Evolutionary conservation across 208 protist species (phyloP), one percentile per base, ranked within the genome.

Genomic region (Endotrypanum monterogeii): DNA sequence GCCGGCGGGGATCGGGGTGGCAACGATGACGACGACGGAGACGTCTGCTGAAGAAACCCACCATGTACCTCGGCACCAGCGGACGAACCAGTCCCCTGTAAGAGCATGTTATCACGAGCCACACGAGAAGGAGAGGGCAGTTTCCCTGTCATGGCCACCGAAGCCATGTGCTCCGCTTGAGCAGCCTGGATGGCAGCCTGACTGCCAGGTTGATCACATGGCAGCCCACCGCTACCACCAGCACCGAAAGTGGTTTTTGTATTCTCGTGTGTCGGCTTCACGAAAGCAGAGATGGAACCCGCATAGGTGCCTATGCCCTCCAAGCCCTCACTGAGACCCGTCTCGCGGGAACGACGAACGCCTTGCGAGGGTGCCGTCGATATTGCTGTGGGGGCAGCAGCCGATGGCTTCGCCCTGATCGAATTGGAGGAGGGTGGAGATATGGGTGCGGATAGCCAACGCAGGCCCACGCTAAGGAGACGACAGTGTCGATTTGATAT

Each of bases 251-350:
- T 18, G 3, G 76, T 48, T 46, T 65, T 66, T 57, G 77, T 65
- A 48, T 85, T 85, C 54, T 90, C 82, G 28, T 70, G 72, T 8
- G 81, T 78, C 14, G 85, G 79, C 68, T 92, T 93, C 79, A 94
- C 72, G 46, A 96, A 96, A 37, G 84, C 92, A 11, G 88, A 87
- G 67, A 96, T 83, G n/a, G 92, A 92, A n/a, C 92, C 92, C 37
- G 80, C 89, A 73, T 96, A 96, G 18, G 86, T 75, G 25, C 78
- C 83, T 55, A 96, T 89, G 32, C 92, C 92, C 28, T 80, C 66
- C 1, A 96, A 80, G 30, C 78, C 88, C 0, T 9, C 52, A 72
- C 91, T 96, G 62, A 96, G 71, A 46, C 89, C 89, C 7, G 85
- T 89, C 51, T 94, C 86, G 18, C 61, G 41, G 28, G 82, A 70